These are phyloP conservation scores for Populus hybrid DNA, from an alignment of 441 rosid species.

Conservation along the genomic window DNA sequence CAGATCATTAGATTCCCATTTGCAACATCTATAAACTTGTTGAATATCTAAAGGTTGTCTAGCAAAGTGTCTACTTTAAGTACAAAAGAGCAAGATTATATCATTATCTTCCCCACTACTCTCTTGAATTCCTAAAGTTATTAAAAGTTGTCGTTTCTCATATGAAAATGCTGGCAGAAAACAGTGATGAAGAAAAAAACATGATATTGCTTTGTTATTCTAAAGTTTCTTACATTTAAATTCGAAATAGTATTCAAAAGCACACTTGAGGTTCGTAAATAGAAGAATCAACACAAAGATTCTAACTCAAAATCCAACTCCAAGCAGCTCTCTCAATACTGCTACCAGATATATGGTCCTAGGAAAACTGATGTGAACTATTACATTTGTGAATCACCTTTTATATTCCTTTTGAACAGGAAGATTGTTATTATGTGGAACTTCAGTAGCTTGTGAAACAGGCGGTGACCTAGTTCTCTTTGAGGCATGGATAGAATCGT, in stretches of 20 bases:
- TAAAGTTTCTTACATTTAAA: not conserved
- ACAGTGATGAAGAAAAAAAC: not conserved
- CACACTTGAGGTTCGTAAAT: not conserved
- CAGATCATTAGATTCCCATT: not conserved
- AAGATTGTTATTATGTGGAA: conserved; percentile 30
- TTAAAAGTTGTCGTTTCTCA: not conserved
- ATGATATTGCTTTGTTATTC: not conserved
- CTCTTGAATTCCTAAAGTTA: not conserved
- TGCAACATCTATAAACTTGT: not conserved
- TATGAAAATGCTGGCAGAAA: not conserved
- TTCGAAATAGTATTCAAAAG: not conserved
- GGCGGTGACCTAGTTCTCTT: conserved; percentile 44
- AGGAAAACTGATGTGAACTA: not conserved
- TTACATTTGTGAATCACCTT: conserved; percentile 35
- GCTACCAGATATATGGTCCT: not conserved
- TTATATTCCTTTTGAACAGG: conserved; percentile 38
- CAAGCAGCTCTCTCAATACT: not conserved
- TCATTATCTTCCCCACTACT: not conserved
- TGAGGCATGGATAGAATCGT: conserved; percentile 37
- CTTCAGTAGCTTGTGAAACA: conserved; percentile 25
- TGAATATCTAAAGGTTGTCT: not conserved
- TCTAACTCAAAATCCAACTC: not conserved
- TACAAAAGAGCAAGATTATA: not conserved
- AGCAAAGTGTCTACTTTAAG: not conserved
- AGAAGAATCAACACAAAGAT: not conserved